phyloP scores from a whole-genome alignment of 2,329 filamentous ascomycete species.

The Phyllosticta paracitricarpa region DNA sequence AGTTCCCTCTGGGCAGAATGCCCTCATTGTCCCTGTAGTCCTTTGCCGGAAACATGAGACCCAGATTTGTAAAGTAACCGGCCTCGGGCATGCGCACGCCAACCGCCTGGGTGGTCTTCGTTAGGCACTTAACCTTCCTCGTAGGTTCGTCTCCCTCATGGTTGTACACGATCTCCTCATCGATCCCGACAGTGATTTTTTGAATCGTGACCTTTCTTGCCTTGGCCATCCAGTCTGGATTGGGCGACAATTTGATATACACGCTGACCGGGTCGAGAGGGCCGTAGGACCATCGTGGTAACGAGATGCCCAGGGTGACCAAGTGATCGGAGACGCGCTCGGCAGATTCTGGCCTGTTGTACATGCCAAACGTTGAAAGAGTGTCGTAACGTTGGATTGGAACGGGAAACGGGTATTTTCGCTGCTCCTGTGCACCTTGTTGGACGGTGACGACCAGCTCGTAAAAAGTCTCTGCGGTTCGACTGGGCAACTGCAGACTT shows the following conservation, averaged over 20 bases:
- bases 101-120: constrained; percentile 72
- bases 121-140: constrained; percentile 77
- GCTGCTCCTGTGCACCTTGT: constrained; percentile 76
- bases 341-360: constrained; percentile 86
- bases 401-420: constrained; percentile 84
- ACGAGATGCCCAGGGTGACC: constrained; percentile 80
- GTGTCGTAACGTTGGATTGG: constrained; percentile 92
- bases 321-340: constrained; percentile 81
- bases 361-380: constrained; percentile 97
- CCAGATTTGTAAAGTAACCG: constrained; percentile 87
- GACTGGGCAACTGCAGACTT: constrained; percentile 77
- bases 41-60: constrained; percentile 80
- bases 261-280: constrained; percentile 91
- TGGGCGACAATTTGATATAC: constrained; percentile 88
- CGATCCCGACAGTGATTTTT: constrained; percentile 86
- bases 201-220: constrained; percentile 87
- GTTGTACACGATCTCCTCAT: constrained; percentile 98
- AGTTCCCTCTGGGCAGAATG: constrained; percentile 72
- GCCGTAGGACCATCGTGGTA: constrained; percentile 94
- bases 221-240: constrained; percentile 83
- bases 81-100: constrained; percentile 79
- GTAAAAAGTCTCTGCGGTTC: constrained; percentile 95
- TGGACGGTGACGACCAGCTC: constrained; percentile 94
- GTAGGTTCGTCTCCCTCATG: constrained; percentile 93
- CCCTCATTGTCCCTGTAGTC: constrained; percentile 81